Evolutionary conservation across 176 grass and related monocot genomes (phyloP), one percentile per base, ranked within the genome.

Genomic region (Otatea glauca): DNA sequence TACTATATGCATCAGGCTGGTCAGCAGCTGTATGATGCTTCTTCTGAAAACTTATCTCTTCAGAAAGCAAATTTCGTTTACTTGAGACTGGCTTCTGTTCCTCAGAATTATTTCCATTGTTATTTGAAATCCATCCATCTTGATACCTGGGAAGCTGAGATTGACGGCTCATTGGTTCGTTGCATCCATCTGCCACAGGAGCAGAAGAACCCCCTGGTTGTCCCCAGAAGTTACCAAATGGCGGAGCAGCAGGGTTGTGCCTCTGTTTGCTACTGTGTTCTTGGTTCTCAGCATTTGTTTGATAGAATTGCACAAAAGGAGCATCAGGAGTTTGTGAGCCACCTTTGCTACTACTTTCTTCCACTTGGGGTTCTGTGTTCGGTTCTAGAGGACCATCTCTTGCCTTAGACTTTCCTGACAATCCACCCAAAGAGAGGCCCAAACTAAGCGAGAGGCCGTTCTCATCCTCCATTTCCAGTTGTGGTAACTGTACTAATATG

Each of bases 391-490:
- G 72, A 69, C 55, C 62, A 65, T 92, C 91, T 70, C 72, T 88
- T 84, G 74, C 77, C 76, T 90, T 94, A 51, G 68, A 69, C 75
- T 97, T 94, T 41, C 84, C 91, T 21, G 89, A 84, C 25, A 81
- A 83, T 9, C 93, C 93, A 23, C 96, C 95, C 50, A 95, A 84
- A 69, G 96, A 92, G 35, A 98, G 93, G 53, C 93, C 96, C 78
- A 98, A 90, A 76, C 91, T 98, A 56, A 98, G 93, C 71, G 95
- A 93, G 70, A 98, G 91, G 37, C 89, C 93, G 88, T 89, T 97
- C 7, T 97, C 94, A 32, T 95, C 93, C 1, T 98, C 96, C 96
- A 95, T 94, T 81, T 71, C 68, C 14, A 73, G 9, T 50, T 82
- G 27, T 72, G 45, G 51, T 89, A 81, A 66, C 45, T 29, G 25